Conservation (phyloP, 164 flowering plant species). For the Vitis cinerea region DNA sequence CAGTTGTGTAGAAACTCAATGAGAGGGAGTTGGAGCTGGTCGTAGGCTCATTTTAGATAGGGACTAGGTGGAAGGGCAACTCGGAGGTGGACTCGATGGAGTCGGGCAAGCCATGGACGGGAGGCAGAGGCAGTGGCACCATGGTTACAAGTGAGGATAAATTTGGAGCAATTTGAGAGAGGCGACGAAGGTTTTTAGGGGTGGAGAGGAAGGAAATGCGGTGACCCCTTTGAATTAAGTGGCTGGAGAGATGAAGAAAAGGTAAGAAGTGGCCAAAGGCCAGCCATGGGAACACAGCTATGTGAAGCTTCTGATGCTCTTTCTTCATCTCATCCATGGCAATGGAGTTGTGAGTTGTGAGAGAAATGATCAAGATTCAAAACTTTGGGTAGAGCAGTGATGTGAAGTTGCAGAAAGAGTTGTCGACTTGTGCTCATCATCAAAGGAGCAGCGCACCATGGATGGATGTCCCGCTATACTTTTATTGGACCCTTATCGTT, state of each 20-base stretch:
- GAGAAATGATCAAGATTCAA: too few species aligned
- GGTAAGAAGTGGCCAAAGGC: conserved; percentile 66
- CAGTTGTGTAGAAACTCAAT: conserved; percentile 26
- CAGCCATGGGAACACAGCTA: conserved; percentile 64
- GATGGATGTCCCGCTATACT: too few species aligned
- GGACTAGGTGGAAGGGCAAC: conserved; percentile 29
- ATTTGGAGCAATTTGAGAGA: conserved; percentile 31
- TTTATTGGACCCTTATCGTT: too few species aligned
- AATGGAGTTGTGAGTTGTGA: too few species aligned
- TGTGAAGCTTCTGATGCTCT: conserved; percentile 20
- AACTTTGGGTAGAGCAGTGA: too few species aligned
- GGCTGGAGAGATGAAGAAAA: conserved; percentile 39
- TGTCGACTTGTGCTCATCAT: too few species aligned
- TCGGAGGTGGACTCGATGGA: conserved; percentile 47
- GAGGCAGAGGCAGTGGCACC: conserved; percentile 37
- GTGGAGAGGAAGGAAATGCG: conserved; percentile 52
- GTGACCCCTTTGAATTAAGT: conserved; percentile 45
- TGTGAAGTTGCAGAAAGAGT: too few species aligned
- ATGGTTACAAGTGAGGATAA: conserved; percentile 17
- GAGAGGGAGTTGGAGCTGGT: conserved; percentile 27
- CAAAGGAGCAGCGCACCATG: too few species aligned
- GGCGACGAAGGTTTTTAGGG: conserved; percentile 47
- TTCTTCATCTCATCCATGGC: too few species aligned
- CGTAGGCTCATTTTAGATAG: conserved; percentile 41
- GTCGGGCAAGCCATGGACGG: conserved; percentile 22